These are phyloP conservation scores for Yamadazyma mexicana DNA, from an alignment of 1,139 yeast species.

Conservation along the genomic window DNA sequence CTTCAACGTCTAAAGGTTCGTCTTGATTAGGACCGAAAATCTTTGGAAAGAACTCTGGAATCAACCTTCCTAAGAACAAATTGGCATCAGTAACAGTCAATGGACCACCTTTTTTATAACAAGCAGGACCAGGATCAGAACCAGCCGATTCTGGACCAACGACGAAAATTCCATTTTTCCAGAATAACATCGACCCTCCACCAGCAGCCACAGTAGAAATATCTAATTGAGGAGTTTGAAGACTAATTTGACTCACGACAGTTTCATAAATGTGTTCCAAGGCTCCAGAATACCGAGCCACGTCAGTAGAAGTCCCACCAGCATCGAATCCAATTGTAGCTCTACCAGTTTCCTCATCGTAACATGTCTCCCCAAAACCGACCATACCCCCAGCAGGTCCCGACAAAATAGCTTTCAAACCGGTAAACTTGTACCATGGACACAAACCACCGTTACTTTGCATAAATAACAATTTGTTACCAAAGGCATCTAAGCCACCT, in stretches of 20 bases:
- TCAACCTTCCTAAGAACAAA: constrained; percentile 39
- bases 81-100: constrained; percentile 50
- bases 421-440: constrained; percentile 50
- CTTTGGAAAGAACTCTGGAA: constrained; percentile 43
- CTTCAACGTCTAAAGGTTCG: constrained; percentile 35
- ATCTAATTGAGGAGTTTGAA: constrained; percentile 48
- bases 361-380: constrained; percentile 48
- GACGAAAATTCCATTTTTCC: constrained; percentile 48
- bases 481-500: constrained; percentile 45
- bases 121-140: constrained; percentile 49
- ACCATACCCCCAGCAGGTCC: constrained; percentile 57
- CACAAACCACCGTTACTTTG: constrained; percentile 51
- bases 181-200: constrained; percentile 47
- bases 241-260: constrained; percentile 42
- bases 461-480: constrained; percentile 45
- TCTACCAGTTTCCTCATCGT: constrained; percentile 25
- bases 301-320: constrained; percentile 52
- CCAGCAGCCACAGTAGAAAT: constrained; percentile 52
- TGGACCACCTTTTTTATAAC: constrained; percentile 49
- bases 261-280: constrained; percentile 46
- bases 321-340: constrained; percentile 51
- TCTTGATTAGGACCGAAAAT: constrained; percentile 47
- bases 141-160: constrained; percentile 52
- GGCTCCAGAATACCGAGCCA: constrained; percentile 39
- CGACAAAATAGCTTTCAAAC: constrained; percentile 46